Conservation (phyloP, 2,329 filamentous ascomycete species). For the Monilinia aucupariae region DNA sequence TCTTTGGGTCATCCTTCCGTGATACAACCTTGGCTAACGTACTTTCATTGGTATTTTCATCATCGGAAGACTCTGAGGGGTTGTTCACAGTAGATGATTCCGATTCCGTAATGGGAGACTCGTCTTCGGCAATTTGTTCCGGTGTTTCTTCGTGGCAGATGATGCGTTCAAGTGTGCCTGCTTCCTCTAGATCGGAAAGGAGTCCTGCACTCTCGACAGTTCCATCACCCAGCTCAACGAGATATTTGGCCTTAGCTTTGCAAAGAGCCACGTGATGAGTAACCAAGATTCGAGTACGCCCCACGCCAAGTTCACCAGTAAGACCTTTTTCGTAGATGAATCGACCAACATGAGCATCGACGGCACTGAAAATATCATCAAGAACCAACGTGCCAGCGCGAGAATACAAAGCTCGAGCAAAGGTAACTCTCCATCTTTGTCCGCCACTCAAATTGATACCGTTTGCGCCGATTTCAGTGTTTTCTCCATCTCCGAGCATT, state of each 20-base stretch:
- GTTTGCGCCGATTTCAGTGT: slow-evolving; percentile 77
- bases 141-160: slow-evolving; percentile 49
- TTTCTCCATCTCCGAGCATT: slow-evolving; percentile 70
- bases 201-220: slow-evolving; percentile 58
- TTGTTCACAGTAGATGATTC: slow-evolving; percentile 46
- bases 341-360: slow-evolving; percentile 75
- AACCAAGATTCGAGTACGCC: slow-evolving; percentile 70
- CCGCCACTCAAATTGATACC: slow-evolving; percentile 81
- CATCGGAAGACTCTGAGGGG: slow-evolving; percentile 45
- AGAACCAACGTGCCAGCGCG: slow-evolving; percentile 69
- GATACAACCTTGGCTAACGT: slow-evolving; percentile 46
- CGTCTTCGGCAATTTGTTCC: slow-evolving; percentile 45
- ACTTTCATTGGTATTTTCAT: slow-evolving; percentile 40
- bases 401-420: slow-evolving; percentile 76
- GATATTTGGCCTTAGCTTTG: slow-evolving; percentile 64
- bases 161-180: slow-evolving; percentile 52
- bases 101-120: slow-evolving; percentile 31
- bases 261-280: slow-evolving; percentile 74
- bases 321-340: slow-evolving; percentile 74
- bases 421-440: slow-evolving; percentile 75
- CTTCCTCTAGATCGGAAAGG: slow-evolving; percentile 56
- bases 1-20: slow-evolving; percentile 48
- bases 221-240: slow-evolving; percentile 68
- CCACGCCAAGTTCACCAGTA: slow-evolving; percentile 61
- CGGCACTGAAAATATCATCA: slow-evolving; percentile 77